Conservation (phyloP, 495 filamentous ascomycete species). For the Talaromyces liani region DNA sequence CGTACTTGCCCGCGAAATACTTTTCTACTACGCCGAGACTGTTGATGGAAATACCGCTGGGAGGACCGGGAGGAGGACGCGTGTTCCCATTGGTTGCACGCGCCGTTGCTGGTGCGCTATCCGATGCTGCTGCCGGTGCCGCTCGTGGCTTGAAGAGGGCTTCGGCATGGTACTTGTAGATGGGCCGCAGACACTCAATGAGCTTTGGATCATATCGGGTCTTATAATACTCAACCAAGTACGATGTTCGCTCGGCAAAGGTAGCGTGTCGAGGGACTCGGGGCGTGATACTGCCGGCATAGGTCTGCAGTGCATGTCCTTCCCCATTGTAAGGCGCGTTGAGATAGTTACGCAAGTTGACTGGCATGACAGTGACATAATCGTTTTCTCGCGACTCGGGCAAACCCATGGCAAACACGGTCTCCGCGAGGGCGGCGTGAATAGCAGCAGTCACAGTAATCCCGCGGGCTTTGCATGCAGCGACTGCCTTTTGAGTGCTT, state of each 20-base stretch:
- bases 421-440: constrained; percentile 14
- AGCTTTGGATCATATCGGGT: constrained; percentile 11
- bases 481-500: constrained; percentile 9
- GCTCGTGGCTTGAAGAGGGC: constrained; percentile 6
- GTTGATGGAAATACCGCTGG: not conserved
- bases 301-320: constrained; percentile 12
- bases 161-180: constrained; percentile 12
- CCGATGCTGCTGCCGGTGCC: constrained; percentile 10
- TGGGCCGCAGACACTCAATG: constrained; percentile 4
- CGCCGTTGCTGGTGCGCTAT: not conserved
- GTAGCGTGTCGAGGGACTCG: constrained; percentile 5
- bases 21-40: not conserved
- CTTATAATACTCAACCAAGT: constrained; percentile 5
- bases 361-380: constrained; percentile 13
- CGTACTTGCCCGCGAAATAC: constrained; percentile 9
- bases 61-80: not conserved
- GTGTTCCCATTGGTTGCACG: not conserved
- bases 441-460: constrained; percentile 15
- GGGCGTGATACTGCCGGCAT: constrained; percentile 11
- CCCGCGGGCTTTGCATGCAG: constrained; percentile 12
- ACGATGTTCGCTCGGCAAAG: constrained; percentile 8
- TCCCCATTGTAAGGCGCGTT: constrained; percentile 9
- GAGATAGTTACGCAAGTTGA: constrained; percentile 13
- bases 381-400: constrained; percentile 1
- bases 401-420: constrained; percentile 7